Evolutionary conservation across 2,329 filamentous ascomycete genomes (phyloP), one percentile per base, ranked within the genome.

Genomic region (Calonectria pteridis): DNA sequence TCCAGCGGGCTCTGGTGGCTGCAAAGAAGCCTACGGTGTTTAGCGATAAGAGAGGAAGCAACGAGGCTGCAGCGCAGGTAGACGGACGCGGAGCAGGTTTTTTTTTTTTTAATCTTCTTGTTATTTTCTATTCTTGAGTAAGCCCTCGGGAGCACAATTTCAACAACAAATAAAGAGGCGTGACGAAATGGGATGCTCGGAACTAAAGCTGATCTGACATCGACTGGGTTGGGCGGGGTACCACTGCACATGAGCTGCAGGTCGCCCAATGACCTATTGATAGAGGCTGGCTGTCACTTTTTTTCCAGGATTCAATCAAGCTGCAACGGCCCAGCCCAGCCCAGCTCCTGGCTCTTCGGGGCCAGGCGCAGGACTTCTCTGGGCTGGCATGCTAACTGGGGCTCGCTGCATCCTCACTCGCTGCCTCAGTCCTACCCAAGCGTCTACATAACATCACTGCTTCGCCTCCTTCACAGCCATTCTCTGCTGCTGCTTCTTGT

Each of bases 381-480:
- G n/a, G 55, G 55, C 55, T 40, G 35, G 55, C 35, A 33, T 28
- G 35, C 63, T 51, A 43, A 20, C 59, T 29, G 51, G 50, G 55
- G 51, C 50, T 71, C 31, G 29, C 50, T 58, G 69, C 62, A 55
- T 26, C n/a, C 40, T 55, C 50, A 16, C 59, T 58, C 62, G 62
- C 51, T 71, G 66, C 59, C 66, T 65, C 65, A 68, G 65, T 68
- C 70, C 58, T 69, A 68, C 49, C 46, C 29, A 43, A 31, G 40
- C 40, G 20, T 23, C 46, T 69, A 62, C 66, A 66, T 69, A 69
- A 64, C 59, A 49, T 40, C 59, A 46, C 37, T 64, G 59, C 59
- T 64, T 50, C 50, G 66, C 71, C 51, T 65, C 59, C 66, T 37
- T 18, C 31, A 26, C 55, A 37, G 29, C 51, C 59, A 62, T 59